Base-by-base conservation (phyloP, 441 rosid genomes). In the Omphalea diandra region DNA sequence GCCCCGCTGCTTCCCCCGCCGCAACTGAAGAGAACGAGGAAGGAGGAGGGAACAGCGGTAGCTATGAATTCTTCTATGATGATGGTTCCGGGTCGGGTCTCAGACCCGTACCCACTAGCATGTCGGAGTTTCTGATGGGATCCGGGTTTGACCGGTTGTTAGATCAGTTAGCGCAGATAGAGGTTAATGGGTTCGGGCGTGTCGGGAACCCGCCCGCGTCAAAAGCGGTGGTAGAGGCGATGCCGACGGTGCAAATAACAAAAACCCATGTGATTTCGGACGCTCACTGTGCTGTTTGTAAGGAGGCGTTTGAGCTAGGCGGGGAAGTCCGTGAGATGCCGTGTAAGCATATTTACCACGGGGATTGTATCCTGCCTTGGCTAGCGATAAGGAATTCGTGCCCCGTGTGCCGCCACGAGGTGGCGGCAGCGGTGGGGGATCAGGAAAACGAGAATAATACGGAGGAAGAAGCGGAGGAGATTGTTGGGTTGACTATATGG, bases 341-440 rank as follows among this genome's bases (percentile, higher is more conserved):
- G 10, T 92, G 98, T 73, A 84, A 85, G 65, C 98, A 93, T 65
- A 69, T 93, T 5, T 93, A 86, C 71, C 98, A 93, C 71, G 65
- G 77, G 9, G 97, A 86, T 49, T 93, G 97, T 63, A 93, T 93
- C 68, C 70, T 87, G 1, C 97, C 97, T 0, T 93, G 97, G 98
- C 81, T 93, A 0, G 79, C 87, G 27, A 68, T 78, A 29, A 76
- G 90, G 40, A 90, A 90, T 78, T 90, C 98, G 0, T 93, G 98
- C 65, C 97, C 98, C 0, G 88, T 90, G 1, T 92, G 96, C 71
- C 81, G 98, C 11, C 90, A 83, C 55, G 90, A 87, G 77, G 22
- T 93, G 20, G 88, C 92, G 4, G 67, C 80, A n/a, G n/a, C n/a
- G n/a, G n/a, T n/a, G n/a, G n/a, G n/a, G 2, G 90, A 80, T 46